A percentile compares a stretch with the other conserved stretches of the same genome.
Conservation (phyloP, 1,139 yeast species). For the Taphrina pruni region DNA sequence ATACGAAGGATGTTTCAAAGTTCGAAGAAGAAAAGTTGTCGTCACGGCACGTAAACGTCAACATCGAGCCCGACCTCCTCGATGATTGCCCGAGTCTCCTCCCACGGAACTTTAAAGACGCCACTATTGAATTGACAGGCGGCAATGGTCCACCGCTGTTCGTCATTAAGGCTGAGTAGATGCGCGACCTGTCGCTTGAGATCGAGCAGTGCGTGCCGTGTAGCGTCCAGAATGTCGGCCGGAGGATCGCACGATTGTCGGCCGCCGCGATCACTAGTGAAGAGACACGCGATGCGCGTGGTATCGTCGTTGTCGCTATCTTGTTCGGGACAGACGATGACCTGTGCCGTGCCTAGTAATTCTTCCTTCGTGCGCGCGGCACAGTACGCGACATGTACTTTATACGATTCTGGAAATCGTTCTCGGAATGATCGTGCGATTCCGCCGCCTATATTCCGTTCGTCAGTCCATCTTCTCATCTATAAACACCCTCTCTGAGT, state of each 20-base stretch:
- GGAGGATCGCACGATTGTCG: constrained; percentile 8
- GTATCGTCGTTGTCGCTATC: background rate
- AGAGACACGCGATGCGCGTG: constrained; percentile 32
- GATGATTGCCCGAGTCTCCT: constrained; percentile 7
- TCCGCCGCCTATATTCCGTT: constrained; percentile 8
- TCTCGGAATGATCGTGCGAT: constrained; percentile 15
- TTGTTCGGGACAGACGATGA: constrained; percentile 6
- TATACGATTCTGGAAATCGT: constrained; percentile 15
- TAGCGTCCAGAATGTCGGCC: background rate
- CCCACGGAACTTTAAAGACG: constrained; percentile 34
- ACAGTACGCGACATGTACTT: constrained; percentile 1
- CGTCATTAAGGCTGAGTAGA: too few relatives aligned
- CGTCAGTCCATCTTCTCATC: background rate
- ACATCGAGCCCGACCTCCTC: constrained; percentile 29
- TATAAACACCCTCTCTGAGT: background rate
- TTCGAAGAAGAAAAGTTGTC: too few relatives aligned
- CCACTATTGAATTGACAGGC: constrained; percentile 31
- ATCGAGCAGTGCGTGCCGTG: constrained; percentile 5
- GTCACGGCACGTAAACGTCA: constrained; percentile 12
- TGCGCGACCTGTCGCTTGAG: constrained; percentile 20
- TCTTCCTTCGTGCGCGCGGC: background rate
- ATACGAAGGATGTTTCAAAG: background rate
- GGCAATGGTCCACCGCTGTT: background rate
- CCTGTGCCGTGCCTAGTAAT: constrained; percentile 24
- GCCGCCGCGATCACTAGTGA: constrained; percentile 30